Evolutionary conservation across 129 eudicot species (phyloP).

Genomic region (Arctium lappa): DNA sequence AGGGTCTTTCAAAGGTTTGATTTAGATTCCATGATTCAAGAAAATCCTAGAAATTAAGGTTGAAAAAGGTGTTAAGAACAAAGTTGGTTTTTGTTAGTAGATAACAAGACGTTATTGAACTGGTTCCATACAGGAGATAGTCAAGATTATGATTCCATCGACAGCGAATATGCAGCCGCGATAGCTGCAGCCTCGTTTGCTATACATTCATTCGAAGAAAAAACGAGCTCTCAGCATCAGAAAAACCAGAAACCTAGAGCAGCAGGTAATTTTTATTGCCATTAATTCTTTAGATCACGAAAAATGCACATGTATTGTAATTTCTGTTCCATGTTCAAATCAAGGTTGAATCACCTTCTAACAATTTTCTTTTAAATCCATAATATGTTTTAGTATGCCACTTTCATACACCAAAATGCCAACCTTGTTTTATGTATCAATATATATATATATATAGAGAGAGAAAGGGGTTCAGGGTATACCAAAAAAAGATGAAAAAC

Average conservation of each 20-base stretch:
- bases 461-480: no score
- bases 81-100: conserved; percentile 8
- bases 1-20: conserved; percentile 34
- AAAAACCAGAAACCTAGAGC: conserved; percentile 34
- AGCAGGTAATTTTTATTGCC: conserved; percentile 24
- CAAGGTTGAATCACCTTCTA: not conserved
- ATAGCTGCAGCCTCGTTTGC: conserved; percentile 84
- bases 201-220: conserved; percentile 59
- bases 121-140: conserved; percentile 19
- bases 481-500: no score
- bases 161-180: conserved; percentile 47
- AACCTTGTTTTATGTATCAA: no score
- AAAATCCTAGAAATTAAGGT: not conserved
- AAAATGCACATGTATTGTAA: not conserved
- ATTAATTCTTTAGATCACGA: not conserved
- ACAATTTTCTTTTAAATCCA: not conserved
- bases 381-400: not conserved
- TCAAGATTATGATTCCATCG: conserved; percentile 23
- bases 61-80: no score
- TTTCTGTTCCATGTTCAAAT: not conserved
- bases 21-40: not conserved
- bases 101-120: conserved; percentile 6
- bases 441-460: no score
- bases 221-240: conserved; percentile 20
- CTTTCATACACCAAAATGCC: not conserved